These are phyloP conservation scores for Zygoascus flipseniorum DNA, from an alignment of 805 yeast genomes.

Conservation along the genomic window DNA sequence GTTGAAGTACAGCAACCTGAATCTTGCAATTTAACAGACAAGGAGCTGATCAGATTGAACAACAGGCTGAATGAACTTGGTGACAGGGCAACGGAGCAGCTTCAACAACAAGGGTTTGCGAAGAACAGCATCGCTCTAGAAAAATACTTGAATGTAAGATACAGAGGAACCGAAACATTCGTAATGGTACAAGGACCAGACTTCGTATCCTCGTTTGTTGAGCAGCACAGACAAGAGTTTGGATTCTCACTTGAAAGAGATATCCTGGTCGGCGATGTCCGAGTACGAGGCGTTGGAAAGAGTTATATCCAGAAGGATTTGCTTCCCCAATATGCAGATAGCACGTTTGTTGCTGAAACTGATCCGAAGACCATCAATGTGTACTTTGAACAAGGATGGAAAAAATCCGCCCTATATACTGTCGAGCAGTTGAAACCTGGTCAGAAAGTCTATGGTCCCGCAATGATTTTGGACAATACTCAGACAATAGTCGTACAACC, in stretches of 20 bases:
- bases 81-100: slow-evolving; percentile 34
- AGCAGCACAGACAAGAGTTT: slow-evolving; percentile 59
- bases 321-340: slow-evolving; percentile 13
- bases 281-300: slow-evolving; percentile 69
- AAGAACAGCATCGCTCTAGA: slow-evolving; percentile 43
- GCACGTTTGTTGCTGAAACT: slow-evolving; percentile 10
- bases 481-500: slow-evolving; percentile 75
- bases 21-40: slow-evolving; percentile 34
- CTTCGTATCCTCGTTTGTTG: slow-evolving; percentile 36
- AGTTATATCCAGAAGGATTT: slow-evolving; percentile 24
- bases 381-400: slow-evolving; percentile 47
- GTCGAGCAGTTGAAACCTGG: slow-evolving; percentile 50
- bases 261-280: slow-evolving; percentile 60
- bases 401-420: slow-evolving; percentile 46
- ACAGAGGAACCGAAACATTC: slow-evolving; percentile 84
- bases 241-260: slow-evolving; percentile 58
- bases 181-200: slow-evolving; percentile 46
- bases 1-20: slow-evolving; percentile 73
- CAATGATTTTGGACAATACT: slow-evolving; percentile 68
- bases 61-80: slow-evolving; percentile 40
- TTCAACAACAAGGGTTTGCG: slow-evolving; percentile 46
- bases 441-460: slow-evolving; percentile 54
- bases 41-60: slow-evolving; percentile 30
- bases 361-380: slow-evolving; percentile 36
- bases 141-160: slow-evolving; percentile 66